Evolutionary conservation across 1,284 basidiomycete genomes (phyloP).

Genomic region (Paramarasmius palmivorus): DNA sequence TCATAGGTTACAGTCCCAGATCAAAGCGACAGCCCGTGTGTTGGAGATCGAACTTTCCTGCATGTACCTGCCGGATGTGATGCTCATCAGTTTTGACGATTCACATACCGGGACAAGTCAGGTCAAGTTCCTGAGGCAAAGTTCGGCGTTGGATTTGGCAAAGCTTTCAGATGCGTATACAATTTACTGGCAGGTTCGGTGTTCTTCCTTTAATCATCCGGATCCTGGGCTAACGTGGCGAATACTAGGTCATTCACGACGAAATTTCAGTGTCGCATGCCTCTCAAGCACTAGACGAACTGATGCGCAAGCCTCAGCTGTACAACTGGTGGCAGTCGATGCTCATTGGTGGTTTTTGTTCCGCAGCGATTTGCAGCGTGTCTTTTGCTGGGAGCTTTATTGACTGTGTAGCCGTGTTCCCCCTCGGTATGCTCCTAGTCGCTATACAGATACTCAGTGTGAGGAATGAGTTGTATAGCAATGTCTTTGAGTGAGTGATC

Average conservation of each 20-base stretch:
- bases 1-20: conserved; percentile 85
- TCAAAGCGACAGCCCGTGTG: conserved; percentile 83
- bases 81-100: conserved; percentile 85
- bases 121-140: conserved; percentile 83
- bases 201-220: not conserved
- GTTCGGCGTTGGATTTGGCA: conserved; percentile 72
- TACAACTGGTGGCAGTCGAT: conserved; percentile 71
- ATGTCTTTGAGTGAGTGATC: conserved; percentile 75
- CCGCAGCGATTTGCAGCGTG: conserved; percentile 75
- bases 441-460: conserved; percentile 75
- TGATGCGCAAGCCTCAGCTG: conserved; percentile 71
- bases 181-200: conserved; percentile 77
- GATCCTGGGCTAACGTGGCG: not conserved
- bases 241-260: conserved; percentile 80
- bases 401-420: conserved; percentile 76
- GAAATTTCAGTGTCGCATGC: conserved; percentile 82
- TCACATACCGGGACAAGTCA: conserved; percentile 79
- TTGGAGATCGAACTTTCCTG: conserved; percentile 84
- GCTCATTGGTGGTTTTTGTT: conserved; percentile 82
- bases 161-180: conserved; percentile 78
- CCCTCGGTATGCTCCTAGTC: conserved; percentile 81
- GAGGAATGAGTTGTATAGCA: conserved; percentile 82
- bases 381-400: conserved; percentile 79
- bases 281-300: conserved; percentile 66
- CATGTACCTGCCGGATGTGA: conserved; percentile 85